Conservation (phyloP, 163 green algal genomes). For the Volvox carteri region DNA sequence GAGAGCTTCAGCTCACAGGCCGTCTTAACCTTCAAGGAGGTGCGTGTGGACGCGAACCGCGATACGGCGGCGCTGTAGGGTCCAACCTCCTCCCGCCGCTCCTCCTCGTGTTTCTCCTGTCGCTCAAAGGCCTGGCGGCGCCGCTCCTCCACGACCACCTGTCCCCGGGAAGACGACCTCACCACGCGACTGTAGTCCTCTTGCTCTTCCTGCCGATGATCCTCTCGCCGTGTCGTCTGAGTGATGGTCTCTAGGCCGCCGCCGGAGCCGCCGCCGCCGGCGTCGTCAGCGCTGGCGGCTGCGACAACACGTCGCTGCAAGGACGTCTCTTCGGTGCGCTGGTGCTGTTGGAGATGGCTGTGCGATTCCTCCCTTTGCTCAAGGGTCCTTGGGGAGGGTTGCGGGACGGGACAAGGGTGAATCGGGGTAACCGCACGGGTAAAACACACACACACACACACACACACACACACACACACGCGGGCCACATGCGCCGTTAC, state of each 20-base stretch:
- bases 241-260: background rate
- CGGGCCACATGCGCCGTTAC: background rate
- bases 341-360: background rate
- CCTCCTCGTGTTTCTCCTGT: background rate
- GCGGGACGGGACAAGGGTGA: too few relatives aligned
- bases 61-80: background rate
- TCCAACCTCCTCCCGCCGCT: constrained; percentile 14
- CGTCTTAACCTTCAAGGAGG: constrained; percentile 8
- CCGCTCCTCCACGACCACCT: background rate
- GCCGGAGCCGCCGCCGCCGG: background rate
- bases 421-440: too few relatives aligned
- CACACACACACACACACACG: background rate
- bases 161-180: background rate
- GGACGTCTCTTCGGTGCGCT: background rate
- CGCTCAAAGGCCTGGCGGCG: background rate
- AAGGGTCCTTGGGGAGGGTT: background rate
- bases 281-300: background rate
- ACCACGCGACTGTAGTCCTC: background rate
- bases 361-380: background rate
- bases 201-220: background rate
- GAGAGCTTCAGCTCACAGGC: background rate
- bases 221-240: background rate
- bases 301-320: background rate
- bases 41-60: background rate
- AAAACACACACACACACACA: background rate